Evolutionary conservation across 108 stramenopile genomes (phyloP), one percentile per base, ranked within the genome.

Genomic region (Epipyxis sp.): DNA sequence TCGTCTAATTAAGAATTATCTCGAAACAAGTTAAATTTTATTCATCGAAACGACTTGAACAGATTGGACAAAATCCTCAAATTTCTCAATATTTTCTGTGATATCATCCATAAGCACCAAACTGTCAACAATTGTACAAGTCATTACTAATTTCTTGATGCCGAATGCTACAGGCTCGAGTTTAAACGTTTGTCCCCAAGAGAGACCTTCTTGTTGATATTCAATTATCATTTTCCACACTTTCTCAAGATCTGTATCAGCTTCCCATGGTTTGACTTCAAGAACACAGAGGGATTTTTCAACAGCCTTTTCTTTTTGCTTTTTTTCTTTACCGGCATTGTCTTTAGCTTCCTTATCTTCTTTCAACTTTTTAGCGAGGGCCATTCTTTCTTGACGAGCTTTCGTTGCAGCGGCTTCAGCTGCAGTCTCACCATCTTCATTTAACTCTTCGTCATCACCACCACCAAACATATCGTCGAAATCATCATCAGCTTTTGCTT

Each of bases 181-280:
- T 59, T 87, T 88, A 82, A 81, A 54, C 29, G 80, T 86, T 80
- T 87, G 81, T 3, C 86, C 86, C 87, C 87, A 88, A 34, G 27
- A 29, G 27, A 88, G 79, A 6, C 87, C 87, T 0, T 80, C 83
- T 45, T 81, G 69, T 81, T 84, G 59, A 34, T 76, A 43, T 3
- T 72, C 69, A 40, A 44, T 67, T 59, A 87, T 87, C 77, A 83
- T 80, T 80, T 78, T 78, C 78, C 77, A 87, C 59, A 88, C 59
- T 0, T 6, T 83, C 76, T 86, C 87, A 0, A 87, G 82, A 80
- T 87, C 85, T 29, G 68, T 57, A 27, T 86, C 87, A 0, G 87
- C 85, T 62, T 88, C 87, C 80, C 80, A 87, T 40, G 85, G 85
- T 77, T 88, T 88, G 16, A 88, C 83, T 35, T 88, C 87, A 1